Conservation (phyloP, 257 asterid species). For the Solanum medicagineum region DNA sequence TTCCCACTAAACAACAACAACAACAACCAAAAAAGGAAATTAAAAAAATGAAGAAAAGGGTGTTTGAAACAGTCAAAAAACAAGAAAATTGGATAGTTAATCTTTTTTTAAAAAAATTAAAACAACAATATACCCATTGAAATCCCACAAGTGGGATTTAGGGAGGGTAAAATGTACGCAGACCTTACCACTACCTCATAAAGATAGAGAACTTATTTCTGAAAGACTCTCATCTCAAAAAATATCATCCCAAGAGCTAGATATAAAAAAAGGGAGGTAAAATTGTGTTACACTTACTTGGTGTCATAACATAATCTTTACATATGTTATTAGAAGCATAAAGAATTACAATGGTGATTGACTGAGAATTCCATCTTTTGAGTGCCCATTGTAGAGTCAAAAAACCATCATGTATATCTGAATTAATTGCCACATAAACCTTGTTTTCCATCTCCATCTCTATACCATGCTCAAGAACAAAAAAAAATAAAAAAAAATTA, state of each 20-base stretch:
- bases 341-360: conserved; percentile 36
- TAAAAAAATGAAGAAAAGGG: background rate
- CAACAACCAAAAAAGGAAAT: background rate
- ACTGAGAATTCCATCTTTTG: conserved; percentile 29
- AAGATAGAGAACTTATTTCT: too few species aligned
- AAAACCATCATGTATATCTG: conserved; percentile 46
- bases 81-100: background rate
- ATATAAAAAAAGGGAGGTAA: background rate
- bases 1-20: background rate
- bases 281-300: conserved; percentile 22
- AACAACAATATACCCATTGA: too few species aligned
- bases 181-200: too few species aligned
- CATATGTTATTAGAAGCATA: conserved; percentile 24
- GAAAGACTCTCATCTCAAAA: too few species aligned
- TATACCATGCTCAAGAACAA: background rate
- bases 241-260: too few species aligned
- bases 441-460: conserved; percentile 21
- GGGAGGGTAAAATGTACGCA: too few species aligned
- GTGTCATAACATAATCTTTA: conserved; percentile 51
- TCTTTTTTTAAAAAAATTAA: background rate
- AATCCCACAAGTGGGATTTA: too few species aligned
- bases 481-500: background rate
- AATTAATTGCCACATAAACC: conserved; percentile 60
- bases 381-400: conserved; percentile 48
- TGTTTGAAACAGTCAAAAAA: background rate